phyloP scores from a whole-genome alignment of 1,139 yeast genomes.

The Candida sp. region DNA sequence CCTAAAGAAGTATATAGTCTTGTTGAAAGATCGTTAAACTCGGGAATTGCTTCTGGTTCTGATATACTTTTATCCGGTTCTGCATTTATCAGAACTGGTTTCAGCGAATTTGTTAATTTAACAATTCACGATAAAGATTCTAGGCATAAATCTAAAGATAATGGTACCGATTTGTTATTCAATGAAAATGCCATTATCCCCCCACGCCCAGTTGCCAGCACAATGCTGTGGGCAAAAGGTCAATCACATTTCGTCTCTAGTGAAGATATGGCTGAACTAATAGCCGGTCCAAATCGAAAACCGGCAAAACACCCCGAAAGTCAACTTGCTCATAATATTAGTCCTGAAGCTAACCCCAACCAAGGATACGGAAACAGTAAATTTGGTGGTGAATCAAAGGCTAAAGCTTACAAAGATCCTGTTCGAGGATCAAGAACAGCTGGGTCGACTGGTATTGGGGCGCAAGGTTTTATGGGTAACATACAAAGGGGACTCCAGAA shows the following conservation, averaged over 20 bases:
- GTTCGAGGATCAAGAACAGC: slow-evolving; percentile 23
- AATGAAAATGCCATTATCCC: slow-evolving; percentile 64
- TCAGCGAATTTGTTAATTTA: slow-evolving; percentile 47
- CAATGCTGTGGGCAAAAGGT: slow-evolving; percentile 88
- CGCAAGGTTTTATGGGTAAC: slow-evolving; percentile 41
- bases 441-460: slow-evolving; percentile 18
- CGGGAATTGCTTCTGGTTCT: slow-evolving; percentile 22
- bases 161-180: slow-evolving; percentile 50
- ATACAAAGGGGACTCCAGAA: slow-evolving; percentile 52
- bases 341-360: slow-evolving; percentile 44
- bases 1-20: slow-evolving; percentile 29
- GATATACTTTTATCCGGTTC: slow-evolving; percentile 69
- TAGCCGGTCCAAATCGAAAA: slow-evolving; percentile 61
- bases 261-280: slow-evolving; percentile 54
- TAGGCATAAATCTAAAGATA: slow-evolving; percentile 20
- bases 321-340: slow-evolving; percentile 51
- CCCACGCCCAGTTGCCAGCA: slow-evolving; percentile 74
- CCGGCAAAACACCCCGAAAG: slow-evolving; percentile 54
- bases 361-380: slow-evolving; percentile 26
- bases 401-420: slow-evolving; percentile 48
- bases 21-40: slow-evolving; percentile 19
- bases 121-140: slow-evolving; percentile 40
- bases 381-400: slow-evolving; percentile 11
- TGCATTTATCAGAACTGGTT: slow-evolving; percentile 55
- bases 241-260: slow-evolving; percentile 52